A percentile compares a stretch with the other conserved stretches of the same genome.
These are phyloP conservation scores for Ophiocordyceps australis DNA, from an alignment of 2,329 filamentous ascomycete species.

Conservation along the genomic window DNA sequence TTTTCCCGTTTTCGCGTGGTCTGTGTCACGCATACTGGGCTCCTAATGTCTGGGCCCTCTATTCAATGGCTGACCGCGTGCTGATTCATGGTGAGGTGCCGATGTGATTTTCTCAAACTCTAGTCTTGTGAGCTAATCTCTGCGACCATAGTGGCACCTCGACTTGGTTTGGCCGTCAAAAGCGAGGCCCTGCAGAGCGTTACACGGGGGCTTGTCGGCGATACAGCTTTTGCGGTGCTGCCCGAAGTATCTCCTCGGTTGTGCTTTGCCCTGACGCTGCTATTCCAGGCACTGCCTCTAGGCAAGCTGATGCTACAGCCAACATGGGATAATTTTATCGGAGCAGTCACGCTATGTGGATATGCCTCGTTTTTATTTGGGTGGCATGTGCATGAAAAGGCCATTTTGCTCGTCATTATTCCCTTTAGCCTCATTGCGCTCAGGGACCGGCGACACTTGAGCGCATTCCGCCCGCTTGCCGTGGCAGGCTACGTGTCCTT, in stretches of 20 bases:
- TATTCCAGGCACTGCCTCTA: slow-evolving; percentile 66
- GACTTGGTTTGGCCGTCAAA: slow-evolving; percentile 57
- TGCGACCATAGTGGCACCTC: slow-evolving; percentile 49
- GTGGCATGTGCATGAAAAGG: slow-evolving; percentile 98
- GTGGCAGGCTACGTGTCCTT: slow-evolving; percentile 90
- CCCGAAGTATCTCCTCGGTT: slow-evolving; percentile 65
- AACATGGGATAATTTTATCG: slow-evolving; percentile 78
- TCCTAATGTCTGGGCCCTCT: slow-evolving; percentile 91
- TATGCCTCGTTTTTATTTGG: slow-evolving; percentile 96
- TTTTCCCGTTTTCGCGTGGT: slow-evolving; percentile 89
- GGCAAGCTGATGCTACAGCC: slow-evolving; percentile 66
- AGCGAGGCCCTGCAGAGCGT: slow-evolving; percentile 66
- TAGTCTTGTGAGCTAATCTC: slow-evolving; percentile 2
- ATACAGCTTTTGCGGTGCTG: slow-evolving; percentile 84
- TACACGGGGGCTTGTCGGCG: slow-evolving; percentile 81
- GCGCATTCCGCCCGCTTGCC: slow-evolving; percentile 79
- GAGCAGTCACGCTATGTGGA: slow-evolving; percentile 77
- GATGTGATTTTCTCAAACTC: neutral
- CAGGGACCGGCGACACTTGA: slow-evolving; percentile 74
- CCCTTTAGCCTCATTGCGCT: slow-evolving; percentile 88
- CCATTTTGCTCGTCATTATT: slow-evolving; percentile 82
- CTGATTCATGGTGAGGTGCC: slow-evolving; percentile 56
- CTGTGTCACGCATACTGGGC: slow-evolving; percentile 98
- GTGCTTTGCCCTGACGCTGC: slow-evolving; percentile 68
- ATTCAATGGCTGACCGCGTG: slow-evolving; percentile 75